phyloP scores from a whole-genome alignment of 768 basidiomycete species.

The Suillus hirtellus region DNA sequence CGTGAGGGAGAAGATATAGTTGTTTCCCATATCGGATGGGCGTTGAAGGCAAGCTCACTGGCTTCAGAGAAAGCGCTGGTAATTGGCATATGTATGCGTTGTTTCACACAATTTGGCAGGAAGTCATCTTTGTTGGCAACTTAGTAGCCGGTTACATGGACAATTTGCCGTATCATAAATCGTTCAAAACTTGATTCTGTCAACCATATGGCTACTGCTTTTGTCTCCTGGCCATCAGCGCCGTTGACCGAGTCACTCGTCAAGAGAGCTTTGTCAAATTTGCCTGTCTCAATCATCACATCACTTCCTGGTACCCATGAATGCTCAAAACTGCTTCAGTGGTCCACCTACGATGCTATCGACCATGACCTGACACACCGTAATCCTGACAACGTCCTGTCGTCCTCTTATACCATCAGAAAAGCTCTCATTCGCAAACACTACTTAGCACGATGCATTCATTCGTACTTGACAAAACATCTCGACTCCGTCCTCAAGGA shows the following conservation, averaged over 20 bases:
- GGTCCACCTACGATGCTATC: conserved; percentile 88
- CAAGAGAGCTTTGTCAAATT: conserved; percentile 38
- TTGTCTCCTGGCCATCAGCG: conserved; percentile 55
- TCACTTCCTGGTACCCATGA: conserved; percentile 23
- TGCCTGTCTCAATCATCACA: conserved; percentile 31
- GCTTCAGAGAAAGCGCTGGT: neutral
- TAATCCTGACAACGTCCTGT: conserved; percentile 51
- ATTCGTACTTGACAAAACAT: conserved; percentile 72
- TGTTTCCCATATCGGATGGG: conserved; percentile 31
- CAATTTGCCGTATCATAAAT: neutral
- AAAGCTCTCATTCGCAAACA: conserved; percentile 96
- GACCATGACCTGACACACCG: conserved; percentile 71
- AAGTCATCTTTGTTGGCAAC: neutral
- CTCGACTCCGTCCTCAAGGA: conserved; percentile 53
- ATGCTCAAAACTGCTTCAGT: conserved; percentile 53
- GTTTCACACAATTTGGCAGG: neutral
- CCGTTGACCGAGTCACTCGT: conserved; percentile 55
- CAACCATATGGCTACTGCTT: conserved; percentile 25
- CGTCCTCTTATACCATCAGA: conserved; percentile 85
- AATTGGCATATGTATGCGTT: neutral
- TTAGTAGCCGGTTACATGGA: neutral
- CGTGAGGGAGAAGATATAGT: conserved; percentile 71
- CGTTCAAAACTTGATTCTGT: neutral
- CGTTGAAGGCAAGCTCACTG: neutral
- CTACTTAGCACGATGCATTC: conserved; percentile 76